Evolutionary conservation across 2,329 filamentous ascomycete species (phyloP).

Genomic region (Talaromyces sp.): DNA sequence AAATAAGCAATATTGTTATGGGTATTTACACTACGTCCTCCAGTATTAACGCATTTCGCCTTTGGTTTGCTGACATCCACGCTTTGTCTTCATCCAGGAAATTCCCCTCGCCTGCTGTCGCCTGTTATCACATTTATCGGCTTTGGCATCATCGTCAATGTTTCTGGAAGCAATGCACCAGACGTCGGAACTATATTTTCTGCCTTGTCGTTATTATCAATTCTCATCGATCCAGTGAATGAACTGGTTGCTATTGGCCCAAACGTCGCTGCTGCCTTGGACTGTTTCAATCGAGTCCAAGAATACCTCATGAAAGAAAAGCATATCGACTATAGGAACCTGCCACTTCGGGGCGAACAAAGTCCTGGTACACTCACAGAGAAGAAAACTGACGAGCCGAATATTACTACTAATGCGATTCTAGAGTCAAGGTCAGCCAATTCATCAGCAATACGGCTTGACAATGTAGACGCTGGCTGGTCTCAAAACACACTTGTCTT

Average conservation of each 20-base stretch:
- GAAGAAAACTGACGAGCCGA: background rate
- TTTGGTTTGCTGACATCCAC: background rate
- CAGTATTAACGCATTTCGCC: background rate
- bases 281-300: constrained; percentile 42
- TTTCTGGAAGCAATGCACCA: constrained; percentile 9
- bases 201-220: constrained; percentile 24
- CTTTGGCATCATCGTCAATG: constrained; percentile 2
- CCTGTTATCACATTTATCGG: constrained; percentile 13
- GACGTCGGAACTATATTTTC: constrained; percentile 29
- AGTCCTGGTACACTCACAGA: background rate
- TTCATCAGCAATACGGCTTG: constrained; percentile 2
- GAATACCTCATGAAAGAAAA: constrained; percentile 27
- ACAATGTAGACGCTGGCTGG: constrained; percentile 11
- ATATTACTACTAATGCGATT: background rate
- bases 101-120: constrained; percentile 11
- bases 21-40: constrained; percentile 20
- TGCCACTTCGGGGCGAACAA: background rate
- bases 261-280: constrained; percentile 36
- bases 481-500: constrained; percentile 36
- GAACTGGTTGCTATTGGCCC: constrained; percentile 28
- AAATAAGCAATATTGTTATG: constrained; percentile 41
- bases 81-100: background rate
- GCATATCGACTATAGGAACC: constrained; percentile 4
- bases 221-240: constrained; percentile 25
- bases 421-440: background rate